phyloP scores from a whole-genome alignment of 495 filamentous ascomycete species.

The Neurospora sp. region DNA sequence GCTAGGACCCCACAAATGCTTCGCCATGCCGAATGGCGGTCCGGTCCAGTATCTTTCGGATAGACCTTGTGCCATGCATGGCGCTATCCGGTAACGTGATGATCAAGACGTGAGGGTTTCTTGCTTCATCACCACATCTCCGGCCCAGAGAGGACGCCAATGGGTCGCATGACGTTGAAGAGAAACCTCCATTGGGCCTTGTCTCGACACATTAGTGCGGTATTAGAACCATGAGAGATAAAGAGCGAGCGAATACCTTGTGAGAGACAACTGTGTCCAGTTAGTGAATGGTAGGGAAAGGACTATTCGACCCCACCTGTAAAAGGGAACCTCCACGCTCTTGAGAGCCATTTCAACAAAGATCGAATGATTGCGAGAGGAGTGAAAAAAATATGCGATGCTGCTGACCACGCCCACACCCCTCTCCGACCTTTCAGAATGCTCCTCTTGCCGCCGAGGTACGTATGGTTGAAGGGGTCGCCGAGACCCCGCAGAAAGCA shows the following conservation, averaged over 20 bases:
- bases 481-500: neutral
- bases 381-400: neutral
- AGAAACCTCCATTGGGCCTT: neutral
- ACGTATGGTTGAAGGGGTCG: neutral
- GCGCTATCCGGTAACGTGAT: neutral
- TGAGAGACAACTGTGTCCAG: neutral
- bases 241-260: neutral
- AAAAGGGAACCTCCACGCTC: neutral
- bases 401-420: neutral
- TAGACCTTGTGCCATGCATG: neutral
- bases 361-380: neutral
- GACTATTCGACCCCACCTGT: neutral
- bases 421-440: conserved; percentile 28
- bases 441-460: conserved; percentile 33
- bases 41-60: neutral
- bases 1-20: neutral
- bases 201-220: neutral
- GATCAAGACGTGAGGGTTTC: neutral
- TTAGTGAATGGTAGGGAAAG: neutral
- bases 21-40: neutral
- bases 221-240: neutral
- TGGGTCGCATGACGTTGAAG: neutral
- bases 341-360: neutral
- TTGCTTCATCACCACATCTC: neutral
- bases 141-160: neutral